phyloP scores from a whole-genome alignment of 2,329 filamentous ascomycete genomes.

The Penicillium sp. region DNA sequence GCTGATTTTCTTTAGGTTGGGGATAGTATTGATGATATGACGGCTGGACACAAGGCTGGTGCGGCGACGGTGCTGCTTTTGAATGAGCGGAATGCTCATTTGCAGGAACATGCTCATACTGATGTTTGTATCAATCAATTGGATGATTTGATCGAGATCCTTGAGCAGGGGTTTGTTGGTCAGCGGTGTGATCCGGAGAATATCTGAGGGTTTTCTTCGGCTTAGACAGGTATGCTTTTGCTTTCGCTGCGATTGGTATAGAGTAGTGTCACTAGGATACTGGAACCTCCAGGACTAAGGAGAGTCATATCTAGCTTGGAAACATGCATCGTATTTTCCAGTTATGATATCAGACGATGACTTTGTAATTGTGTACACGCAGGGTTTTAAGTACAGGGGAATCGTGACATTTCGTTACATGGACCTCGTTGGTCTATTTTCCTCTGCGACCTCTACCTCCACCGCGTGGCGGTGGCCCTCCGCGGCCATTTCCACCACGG shows the following conservation, averaged over 20 bases:
- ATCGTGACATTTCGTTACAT: constrained; percentile 13
- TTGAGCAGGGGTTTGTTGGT: constrained; percentile 74
- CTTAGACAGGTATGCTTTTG: not conserved
- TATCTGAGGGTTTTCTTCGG: not conserved
- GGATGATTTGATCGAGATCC: constrained; percentile 72
- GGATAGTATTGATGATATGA: constrained; percentile 90
- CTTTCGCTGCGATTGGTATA: not conserved
- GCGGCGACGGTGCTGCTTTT: constrained; percentile 86
- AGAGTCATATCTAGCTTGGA: not conserved
- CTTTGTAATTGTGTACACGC: not conserved
- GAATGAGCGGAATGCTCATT: constrained; percentile 73
- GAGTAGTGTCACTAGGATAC: not conserved
- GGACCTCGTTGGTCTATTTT: constrained; percentile 2
- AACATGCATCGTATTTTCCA: not conserved
- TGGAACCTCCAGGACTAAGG: not conserved
- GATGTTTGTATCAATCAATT: constrained; percentile 70
- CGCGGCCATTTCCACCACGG: constrained; percentile 20
- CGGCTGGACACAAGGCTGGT: constrained; percentile 77
- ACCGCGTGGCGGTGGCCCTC: constrained; percentile 12
- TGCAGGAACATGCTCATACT: constrained; percentile 72
- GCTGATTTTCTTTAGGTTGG: constrained; percentile 49
- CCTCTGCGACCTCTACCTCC: constrained; percentile 19
- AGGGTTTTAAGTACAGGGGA: not conserved
- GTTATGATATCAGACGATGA: not conserved
- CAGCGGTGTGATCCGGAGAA: constrained; percentile 21